Evolutionary conservation across 495 filamentous ascomycete species (phyloP), one percentile per base, ranked within the genome.

Genomic region (Hyaloscypha finlandica): DNA sequence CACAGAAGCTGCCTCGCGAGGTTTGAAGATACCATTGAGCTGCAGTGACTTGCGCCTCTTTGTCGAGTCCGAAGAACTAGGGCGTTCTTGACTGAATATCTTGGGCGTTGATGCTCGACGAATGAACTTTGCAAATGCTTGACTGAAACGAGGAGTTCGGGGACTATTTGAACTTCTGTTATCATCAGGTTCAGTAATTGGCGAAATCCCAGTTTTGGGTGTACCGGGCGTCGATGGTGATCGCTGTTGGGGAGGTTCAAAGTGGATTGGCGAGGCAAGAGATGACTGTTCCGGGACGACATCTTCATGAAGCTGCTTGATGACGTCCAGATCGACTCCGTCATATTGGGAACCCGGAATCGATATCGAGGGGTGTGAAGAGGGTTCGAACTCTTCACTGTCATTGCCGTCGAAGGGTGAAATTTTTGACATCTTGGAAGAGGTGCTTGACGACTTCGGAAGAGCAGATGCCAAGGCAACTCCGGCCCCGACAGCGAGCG

Each of bases 321-420:
- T 31, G 1, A 31, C 8, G 22, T 11, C 20, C 1, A 6, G 6
- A 29, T 56, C 53, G 5, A 11, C 29, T 9, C 29, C 29, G n/a
- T 59, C 31, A 8, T 32, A 31, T 20, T 59, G 29, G 12, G 56
- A 59, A 37, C 16, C 31, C 5, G 19, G 30, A 37, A 37, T 9
- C 9, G 20, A 8, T 8, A 11, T 14, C n/a, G 20, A 6, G 9
- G 14, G 31, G 25, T 6, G 19, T 22, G 30, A 29, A 25, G 14
- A 16, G 6, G 30, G 25, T 19, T 57, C 51, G 16, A 16, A 39
- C 6, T 67, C 48, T 14, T 61, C 42, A 22, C 39, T 48, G 14
- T 59, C n/a, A 37, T n/a, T 60, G 19, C 66, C 66, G 64, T 63
- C 66, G 31, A 68, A 63, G 35, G 52, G 66, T 20, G 31, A 9